Conservation (phyloP, 768 basidiomycete genomes). For the Pleurotus cornucopiae region DNA sequence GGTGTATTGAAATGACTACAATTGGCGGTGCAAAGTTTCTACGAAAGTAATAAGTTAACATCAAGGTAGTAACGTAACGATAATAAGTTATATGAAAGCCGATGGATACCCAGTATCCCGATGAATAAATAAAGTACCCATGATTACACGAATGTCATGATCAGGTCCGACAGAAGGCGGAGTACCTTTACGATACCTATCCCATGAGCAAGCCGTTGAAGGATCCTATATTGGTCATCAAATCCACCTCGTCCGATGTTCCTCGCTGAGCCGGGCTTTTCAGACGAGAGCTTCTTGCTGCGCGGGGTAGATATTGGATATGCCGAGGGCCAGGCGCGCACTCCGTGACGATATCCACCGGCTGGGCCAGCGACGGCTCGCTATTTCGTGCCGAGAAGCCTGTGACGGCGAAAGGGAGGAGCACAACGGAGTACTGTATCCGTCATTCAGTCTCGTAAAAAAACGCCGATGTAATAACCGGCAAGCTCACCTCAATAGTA, state of each 20-base stretch:
- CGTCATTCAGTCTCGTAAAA: neutral
- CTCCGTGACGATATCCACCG: constrained; percentile 23
- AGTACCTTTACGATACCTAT: neutral
- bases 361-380: constrained; percentile 17
- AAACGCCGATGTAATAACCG: neutral
- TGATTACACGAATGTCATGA: too few species aligned
- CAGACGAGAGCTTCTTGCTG: neutral
- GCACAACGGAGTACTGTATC: constrained; percentile 16
- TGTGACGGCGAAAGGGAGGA: constrained; percentile 20
- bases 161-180: too few species aligned
- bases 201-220: neutral
- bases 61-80: too few species aligned
- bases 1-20: too few species aligned
- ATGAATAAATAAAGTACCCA: too few species aligned
- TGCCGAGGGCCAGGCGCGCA: constrained; percentile 19
- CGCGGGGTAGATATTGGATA: neutral
- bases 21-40: too few species aligned
- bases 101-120: too few species aligned
- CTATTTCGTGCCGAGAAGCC: constrained; percentile 13
- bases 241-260: neutral
- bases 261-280: neutral
- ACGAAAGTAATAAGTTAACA: too few species aligned
- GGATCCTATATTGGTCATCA: neutral
- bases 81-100: too few species aligned
- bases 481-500: constrained; percentile 21